A percentile compares a stretch with the other conserved stretches of the same genome.
Evolutionary conservation across 352 stramenopile species (phyloP).

Genomic region (Pythium inflatum): DNA sequence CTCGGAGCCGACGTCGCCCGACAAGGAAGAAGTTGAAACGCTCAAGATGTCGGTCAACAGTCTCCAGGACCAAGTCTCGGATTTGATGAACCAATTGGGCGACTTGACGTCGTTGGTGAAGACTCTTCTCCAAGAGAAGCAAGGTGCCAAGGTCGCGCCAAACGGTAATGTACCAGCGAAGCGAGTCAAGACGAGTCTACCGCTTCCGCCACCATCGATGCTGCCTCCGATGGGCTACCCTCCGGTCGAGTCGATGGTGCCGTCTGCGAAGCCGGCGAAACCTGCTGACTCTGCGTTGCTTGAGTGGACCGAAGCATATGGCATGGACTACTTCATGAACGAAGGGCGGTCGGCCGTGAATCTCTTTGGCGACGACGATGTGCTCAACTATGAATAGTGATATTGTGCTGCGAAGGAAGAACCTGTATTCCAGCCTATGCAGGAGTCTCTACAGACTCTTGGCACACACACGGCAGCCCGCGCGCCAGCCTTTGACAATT

Average conservation of each 20-base stretch:
- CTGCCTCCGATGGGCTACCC: conserved; percentile 34
- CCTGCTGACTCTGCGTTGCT: conserved; percentile 71
- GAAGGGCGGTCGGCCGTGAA: conserved; percentile 51
- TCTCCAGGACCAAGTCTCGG: conserved; percentile 72
- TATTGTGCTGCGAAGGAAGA: no score
- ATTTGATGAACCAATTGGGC: conserved; percentile 78
- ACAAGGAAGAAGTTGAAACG: conserved; percentile 79
- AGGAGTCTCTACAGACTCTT: no score
- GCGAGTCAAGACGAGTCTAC: conserved; percentile 43
- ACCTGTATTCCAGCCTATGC: no score
- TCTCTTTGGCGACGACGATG: conserved; percentile 59
- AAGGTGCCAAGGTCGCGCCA: neutral
- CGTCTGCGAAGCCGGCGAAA: conserved; percentile 46
- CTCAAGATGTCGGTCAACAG: conserved; percentile 76
- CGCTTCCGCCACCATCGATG: conserved; percentile 18
- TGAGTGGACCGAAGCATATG: conserved; percentile 80
- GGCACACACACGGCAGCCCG: no score
- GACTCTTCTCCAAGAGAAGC: conserved; percentile 69
- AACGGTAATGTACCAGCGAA: conserved; percentile 41
- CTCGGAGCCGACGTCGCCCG: conserved; percentile 74
- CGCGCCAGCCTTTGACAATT: no score
- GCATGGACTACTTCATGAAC: conserved; percentile 82
- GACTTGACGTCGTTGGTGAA: conserved; percentile 78
- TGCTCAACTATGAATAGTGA: conserved; percentile 56
- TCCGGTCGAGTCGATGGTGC: conserved; percentile 37